Conservation (phyloP, 2,329 filamentous ascomycete species). For the Colletotrichum trifolii region DNA sequence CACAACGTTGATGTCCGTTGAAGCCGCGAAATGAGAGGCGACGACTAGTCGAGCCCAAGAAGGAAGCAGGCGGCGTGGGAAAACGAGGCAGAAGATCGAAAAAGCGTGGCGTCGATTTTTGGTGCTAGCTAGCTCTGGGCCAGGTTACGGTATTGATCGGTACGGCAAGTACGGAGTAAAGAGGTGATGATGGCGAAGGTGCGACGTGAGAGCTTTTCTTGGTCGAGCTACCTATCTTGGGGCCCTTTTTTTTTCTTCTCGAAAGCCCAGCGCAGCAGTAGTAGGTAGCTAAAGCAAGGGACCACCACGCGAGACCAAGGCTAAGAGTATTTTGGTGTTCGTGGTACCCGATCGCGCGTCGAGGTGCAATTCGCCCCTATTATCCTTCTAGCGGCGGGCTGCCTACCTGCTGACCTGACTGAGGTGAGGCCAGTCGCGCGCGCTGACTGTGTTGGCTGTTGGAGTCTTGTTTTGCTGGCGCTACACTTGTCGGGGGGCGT, state of each 20-base stretch:
- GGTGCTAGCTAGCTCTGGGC: conserved; percentile 8
- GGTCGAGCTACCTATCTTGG: too few relatives aligned
- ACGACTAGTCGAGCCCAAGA: conserved; percentile 28
- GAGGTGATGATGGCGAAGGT: too few relatives aligned
- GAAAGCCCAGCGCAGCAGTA: not conserved
- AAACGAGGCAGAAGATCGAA: conserved; percentile 22
- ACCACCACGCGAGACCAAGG: too few relatives aligned
- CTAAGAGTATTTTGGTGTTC: not conserved
- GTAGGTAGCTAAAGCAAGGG: too few relatives aligned
- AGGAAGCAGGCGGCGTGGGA: conserved; percentile 32
- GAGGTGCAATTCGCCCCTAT: conserved; percentile 32
- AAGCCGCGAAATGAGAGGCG: conserved; percentile 33
- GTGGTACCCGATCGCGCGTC: conserved; percentile 30
- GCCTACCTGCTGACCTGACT: not conserved
- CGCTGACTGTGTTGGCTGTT: conserved; percentile 8
- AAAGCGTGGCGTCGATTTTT: conserved; percentile 31
- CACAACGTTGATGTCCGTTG: conserved; percentile 19
- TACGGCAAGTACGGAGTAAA: too few relatives aligned
- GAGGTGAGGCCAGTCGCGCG: not conserved
- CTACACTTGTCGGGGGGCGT: conserved; percentile 13
- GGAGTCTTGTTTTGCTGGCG: conserved; percentile 8
- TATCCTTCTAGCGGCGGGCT: not conserved
- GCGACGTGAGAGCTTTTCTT: too few relatives aligned
- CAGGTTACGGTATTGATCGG: too few relatives aligned
- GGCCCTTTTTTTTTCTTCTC: not conserved